Base-by-base conservation (phyloP, 805 yeast species). In the Candida namnaoensis region DNA sequence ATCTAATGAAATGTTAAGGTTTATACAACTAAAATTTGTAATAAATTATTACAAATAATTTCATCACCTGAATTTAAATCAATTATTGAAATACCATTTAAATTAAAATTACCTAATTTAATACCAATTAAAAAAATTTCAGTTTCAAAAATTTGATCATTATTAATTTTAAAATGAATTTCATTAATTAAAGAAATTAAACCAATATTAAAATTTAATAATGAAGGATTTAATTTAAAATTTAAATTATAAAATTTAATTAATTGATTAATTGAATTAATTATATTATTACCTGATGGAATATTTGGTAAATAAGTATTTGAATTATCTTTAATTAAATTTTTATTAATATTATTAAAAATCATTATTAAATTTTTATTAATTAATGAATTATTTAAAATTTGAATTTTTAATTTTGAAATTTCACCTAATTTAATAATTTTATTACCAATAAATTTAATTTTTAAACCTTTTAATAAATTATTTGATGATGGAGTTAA, bases 1-100 rank as follows among this genome's bases (percentile, higher is more conserved):
- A n/a, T n/a, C n/a, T n/a, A n/a, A n/a, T n/a, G n/a, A n/a, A n/a
- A n/a, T n/a, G n/a, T n/a, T n/a, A n/a, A n/a, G n/a, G n/a, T n/a
- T n/a, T n/a, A n/a, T n/a, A 55, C 52, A 7, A 84, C 87, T 42
- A 79, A 70, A 2, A 85, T 83, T 50, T 83, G 88, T 33, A 85
- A 65, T 41, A 84, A 61, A 44, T 76, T 72, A 1, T 88, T 88
- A 54, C 85, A 80, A 46, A 79, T 88, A 47, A 79, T 69, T 2
- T 77, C 72, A 43, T 83, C 90, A 4, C 90, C 87, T 15, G 78
- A 70, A 33, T 57, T 52, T 10, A 77, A 63, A 52, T 85, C 95
- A 38, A 79, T 69, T 12, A 86, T 65, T 43, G 73, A 73, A n/a
- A 82, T 69, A 3, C 85, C 88, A 41, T 73, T 78, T 19, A 86